Conservation (phyloP, 2,329 filamentous ascomycete species). For the Paraphaeosphaeria sporulosa region DNA sequence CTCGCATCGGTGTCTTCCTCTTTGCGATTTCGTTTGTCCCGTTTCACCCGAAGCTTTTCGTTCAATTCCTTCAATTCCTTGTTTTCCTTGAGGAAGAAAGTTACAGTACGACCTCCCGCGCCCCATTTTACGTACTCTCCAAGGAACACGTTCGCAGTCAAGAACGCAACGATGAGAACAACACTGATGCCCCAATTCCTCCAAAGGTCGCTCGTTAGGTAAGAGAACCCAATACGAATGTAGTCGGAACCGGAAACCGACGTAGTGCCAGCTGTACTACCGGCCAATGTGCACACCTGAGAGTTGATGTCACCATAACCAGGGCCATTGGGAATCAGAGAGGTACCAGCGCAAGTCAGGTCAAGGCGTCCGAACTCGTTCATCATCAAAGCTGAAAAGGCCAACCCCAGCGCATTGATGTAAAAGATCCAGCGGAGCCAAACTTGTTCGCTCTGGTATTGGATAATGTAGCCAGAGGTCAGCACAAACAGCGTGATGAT, state of each 20-base stretch:
- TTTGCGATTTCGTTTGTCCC: conserved; percentile 59
- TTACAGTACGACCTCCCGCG: conserved; percentile 81
- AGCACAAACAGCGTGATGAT: conserved; percentile 83
- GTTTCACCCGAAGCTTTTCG: conserved; percentile 66
- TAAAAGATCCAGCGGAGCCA: conserved; percentile 89
- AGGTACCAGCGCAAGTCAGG: conserved; percentile 72
- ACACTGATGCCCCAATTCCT: conserved; percentile 71
- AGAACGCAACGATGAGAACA: conserved; percentile 76
- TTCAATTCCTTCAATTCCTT: conserved; percentile 73
- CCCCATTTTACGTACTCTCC: conserved; percentile 82
- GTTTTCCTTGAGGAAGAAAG: conserved; percentile 76
- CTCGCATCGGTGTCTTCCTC: conserved; percentile 51
- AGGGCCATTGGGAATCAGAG: conserved; percentile 74
- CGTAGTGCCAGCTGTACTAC: conserved; percentile 70
- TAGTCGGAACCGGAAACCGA: conserved; percentile 73
- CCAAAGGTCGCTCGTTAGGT: conserved; percentile 74
- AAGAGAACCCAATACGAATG: conserved; percentile 72
- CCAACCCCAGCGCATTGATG: conserved; percentile 77
- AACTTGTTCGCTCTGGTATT: conserved; percentile 75
- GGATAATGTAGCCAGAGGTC: conserved; percentile 84
- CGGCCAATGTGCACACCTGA: conserved; percentile 82
- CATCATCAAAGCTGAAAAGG: conserved; percentile 81
- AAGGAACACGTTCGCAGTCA: conserved; percentile 74
- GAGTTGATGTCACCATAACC: conserved; percentile 74
- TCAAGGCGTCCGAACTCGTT: conserved; percentile 80